Evolutionary conservation across 257 asterid species (phyloP), one percentile per base, ranked within the genome.

Genomic region (Verbena officinalis): DNA sequence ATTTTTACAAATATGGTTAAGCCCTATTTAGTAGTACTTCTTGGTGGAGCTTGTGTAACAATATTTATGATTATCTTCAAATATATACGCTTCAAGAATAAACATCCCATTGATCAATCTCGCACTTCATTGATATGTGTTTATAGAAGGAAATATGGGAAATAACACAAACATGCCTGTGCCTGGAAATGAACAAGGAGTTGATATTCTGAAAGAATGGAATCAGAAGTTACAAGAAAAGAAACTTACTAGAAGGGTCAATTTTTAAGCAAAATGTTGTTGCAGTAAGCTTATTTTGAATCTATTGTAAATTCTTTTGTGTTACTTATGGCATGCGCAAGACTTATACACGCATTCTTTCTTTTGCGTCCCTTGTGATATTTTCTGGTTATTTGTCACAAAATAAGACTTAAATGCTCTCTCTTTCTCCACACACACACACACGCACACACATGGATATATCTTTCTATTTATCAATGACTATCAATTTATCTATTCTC

Each of bases 181-280:
- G 4, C 51, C 43, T 13, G 0, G 40, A 63, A 16, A 4, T 0
- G 3, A 23, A 62, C 56, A 34, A 62, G n/a, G 27, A 14, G 38
- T 20, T 40, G 7, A 22, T 20, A 13, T 7, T 30, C 23, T 56
- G 27, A 48, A 62, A 17, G 40, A 12, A 49, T 27, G 53, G 38
- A 70, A 42, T 43, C 38, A 48, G 24, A 15, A 9, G 49, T 30
- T 14, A 49, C 65, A 16, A 42, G 52, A 49, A 22, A 39, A 40
- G 7, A 10, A 19, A 55, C 53, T 23, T 3, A 57, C 27, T 51
- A 52, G 30, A 53, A 38, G 40, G 53, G 21, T 16, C 43, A 53
- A 42, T n/a, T 60, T 6, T 16, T 4, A 13, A n/a, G 22, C 3
- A 45, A 55, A 16, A 19, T 6, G 24, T 38, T 42, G 5, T 9